Conservation (phyloP, 1,284 basidiomycete species). For the Grifola frondosa region DNA sequence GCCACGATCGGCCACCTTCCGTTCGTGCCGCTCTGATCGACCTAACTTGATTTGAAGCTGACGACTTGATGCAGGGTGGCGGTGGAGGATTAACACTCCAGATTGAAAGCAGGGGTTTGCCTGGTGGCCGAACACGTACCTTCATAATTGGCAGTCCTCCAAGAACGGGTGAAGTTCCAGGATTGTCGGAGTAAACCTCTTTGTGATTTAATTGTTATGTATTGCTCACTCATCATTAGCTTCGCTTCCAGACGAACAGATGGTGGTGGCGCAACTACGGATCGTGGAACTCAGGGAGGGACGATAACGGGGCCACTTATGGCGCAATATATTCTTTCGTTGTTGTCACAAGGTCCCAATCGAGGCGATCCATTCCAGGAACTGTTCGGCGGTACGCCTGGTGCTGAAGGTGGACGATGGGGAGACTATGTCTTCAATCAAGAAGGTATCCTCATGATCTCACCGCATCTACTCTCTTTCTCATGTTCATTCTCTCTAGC, state of each 20-base stretch:
- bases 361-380: slow-evolving; percentile 42
- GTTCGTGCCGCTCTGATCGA: slow-evolving; percentile 16
- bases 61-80: slow-evolving; percentile 15
- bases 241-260: slow-evolving; percentile 8
- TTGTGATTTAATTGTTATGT: slow-evolving; percentile 1
- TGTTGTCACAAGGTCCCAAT: slow-evolving; percentile 45
- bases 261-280: slow-evolving; percentile 1
- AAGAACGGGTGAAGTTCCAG: slow-evolving; percentile 24
- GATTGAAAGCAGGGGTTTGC: slow-evolving; percentile 34
- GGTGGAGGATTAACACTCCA: slow-evolving; percentile 38
- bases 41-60: too few species aligned
- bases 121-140: slow-evolving; percentile 39
- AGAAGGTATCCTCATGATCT: too few species aligned
- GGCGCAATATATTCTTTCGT: slow-evolving; percentile 67
- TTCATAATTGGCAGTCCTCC: slow-evolving; percentile 44
- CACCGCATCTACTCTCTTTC: slow-evolving; percentile 10
- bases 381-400: slow-evolving; percentile 37
- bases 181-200: slow-evolving; percentile 31
- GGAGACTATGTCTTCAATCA: slow-evolving; percentile 85
- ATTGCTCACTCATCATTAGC: slow-evolving; percentile 8
- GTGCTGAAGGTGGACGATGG: slow-evolving; percentile 51
- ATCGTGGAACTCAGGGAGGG: slow-evolving; percentile 27
- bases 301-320: slow-evolving; percentile 59
- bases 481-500: slow-evolving; percentile 40
- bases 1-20: too few species aligned